Percentiles rank a stretch among this genome's conserved stretches.
These are phyloP conservation scores for Fremontodendron californicum DNA, from an alignment of 345 rosid genomes.

Conservation along the genomic window DNA sequence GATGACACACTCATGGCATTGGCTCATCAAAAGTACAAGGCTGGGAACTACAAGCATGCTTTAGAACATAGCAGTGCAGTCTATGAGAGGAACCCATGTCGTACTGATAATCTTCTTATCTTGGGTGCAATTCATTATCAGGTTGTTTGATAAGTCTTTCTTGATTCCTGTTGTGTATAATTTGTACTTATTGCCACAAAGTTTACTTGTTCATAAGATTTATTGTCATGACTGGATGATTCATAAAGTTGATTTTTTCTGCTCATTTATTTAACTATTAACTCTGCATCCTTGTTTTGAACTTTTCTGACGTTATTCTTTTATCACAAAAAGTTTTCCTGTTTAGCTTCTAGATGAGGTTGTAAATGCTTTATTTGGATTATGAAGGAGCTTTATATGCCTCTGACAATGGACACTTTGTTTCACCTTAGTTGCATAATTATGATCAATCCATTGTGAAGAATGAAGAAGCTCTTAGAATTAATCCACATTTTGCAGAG, in stretches of 20 bases:
- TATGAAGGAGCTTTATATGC: not conserved
- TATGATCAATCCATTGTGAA: conserved; percentile 90
- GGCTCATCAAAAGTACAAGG: conserved; percentile 81
- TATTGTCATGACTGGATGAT: not conserved
- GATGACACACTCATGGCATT: conserved; percentile 65
- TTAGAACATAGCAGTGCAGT: conserved; percentile 71
- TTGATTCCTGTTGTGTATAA: not conserved
- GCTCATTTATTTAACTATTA: not conserved
- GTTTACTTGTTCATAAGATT: not conserved
- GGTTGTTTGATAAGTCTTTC: conserved; percentile 33
- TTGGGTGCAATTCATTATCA: conserved; percentile 92
- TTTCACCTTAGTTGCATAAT: conserved; percentile 74
- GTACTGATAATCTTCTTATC: conserved; percentile 93
- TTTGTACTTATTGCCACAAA: not conserved
- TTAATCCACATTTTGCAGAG: conserved; percentile 92
- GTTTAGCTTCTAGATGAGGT: not conserved
- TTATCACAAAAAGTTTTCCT: not conserved
- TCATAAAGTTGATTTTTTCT: not conserved
- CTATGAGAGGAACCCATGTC: conserved; percentile 68
- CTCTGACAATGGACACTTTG: not conserved
- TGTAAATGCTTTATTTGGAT: not conserved
- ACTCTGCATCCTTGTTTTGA: not conserved
- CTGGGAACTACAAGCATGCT: conserved; percentile 82
- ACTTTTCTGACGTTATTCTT: not conserved
- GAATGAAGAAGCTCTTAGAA: conserved; percentile 91